Evolutionary conservation across 208 protist species (phyloP), one percentile per base, ranked within the genome.

Genomic region (Wallacemonas sp.): DNA sequence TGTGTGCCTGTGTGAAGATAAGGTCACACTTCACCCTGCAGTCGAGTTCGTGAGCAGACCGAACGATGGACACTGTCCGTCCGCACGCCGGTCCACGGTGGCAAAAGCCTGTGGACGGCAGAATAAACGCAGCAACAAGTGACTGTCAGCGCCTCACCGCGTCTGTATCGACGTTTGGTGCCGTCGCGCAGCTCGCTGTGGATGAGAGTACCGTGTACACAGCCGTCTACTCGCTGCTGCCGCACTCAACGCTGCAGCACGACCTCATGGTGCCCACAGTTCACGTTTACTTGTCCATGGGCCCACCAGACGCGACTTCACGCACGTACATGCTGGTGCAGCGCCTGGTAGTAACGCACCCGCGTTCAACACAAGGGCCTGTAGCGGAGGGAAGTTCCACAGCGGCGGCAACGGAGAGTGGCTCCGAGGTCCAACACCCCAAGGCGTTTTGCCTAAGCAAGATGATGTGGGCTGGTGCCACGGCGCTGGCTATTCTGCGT

Each of bases 381-480:
- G n/a, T n/a, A n/a, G n/a, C 10, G 8, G 9, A 27, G 46, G 46
- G 12, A 54, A 33, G 46, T 9, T 26, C 50, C 30, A 10, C 50
- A 38, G 10, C 3, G 3, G 12, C 9, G 19, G 13, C 50, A 32
- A 19, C 50, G 50, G 17, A 8, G 15, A 21, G 10, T n/a, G 15
- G 5, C 24, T 19, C 6, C 9, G 15, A 6, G 41, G 41, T 0
- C n/a, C 0, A 13, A 22, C 38, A 63, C 33, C 30, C 29, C 38
- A 65, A 65, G 1, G 9, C 29, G 3, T 22, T 46, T 29, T 66
- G 50, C n/a, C 30, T 66, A 30, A 57, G 57, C 24, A 68, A 68
- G 29, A 24, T 68, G 15, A 8, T 59, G 3, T 68, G 55, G 39
- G 52, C 53, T 6, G 50, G 63, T 53, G 46, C 45, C n/a, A 17